Base-by-base conservation (phyloP, 495 filamentous ascomycete genomes). In the Annulohypoxylon stygium region DNA sequence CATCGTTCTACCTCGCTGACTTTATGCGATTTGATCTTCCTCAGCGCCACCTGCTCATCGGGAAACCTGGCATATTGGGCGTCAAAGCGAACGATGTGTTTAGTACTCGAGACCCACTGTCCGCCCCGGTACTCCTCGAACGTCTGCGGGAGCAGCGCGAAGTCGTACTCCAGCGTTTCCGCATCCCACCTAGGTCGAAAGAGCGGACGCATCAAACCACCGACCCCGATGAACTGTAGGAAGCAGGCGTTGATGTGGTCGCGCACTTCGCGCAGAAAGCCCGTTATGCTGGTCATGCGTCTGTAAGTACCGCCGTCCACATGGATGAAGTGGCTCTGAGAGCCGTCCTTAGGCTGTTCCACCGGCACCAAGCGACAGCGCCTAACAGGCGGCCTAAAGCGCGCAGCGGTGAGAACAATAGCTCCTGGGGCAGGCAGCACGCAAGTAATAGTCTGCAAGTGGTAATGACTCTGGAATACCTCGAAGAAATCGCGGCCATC, bases 51-150 rank as follows among this genome's bases (percentile, higher is more conserved):
- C 33, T 34, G 51, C 36, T 34, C 25, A 45, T 18, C 50, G n/a
- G 53, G 60, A 23, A 18, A 55, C n/a, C n/a, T 54, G 61, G 33
- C 23, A 53, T 16, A 53, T 23, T 64, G 67, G 1, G 10, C n/a
- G 2, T 75, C 63, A 53, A 75, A 75, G 45, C 63, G 45, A 3
- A 75, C 50, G 57, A 53, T 18, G 37, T 74, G 71, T 0, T 69
- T 43, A 0, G 67, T 70, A 37, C 57, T 74, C 0, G 58, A 51
- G 12, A 74, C 71, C 71, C 71, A 74, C n/a, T 30, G 57, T 9
- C 67, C 51, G 26, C 67, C 67, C 5, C 71, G 72, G 25, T 64
- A 75, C 59, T 75, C 72, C 45, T 70, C 72, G 59, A 70, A 75
- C 16, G 53, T 48, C 61, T 57, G 26, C 16, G 64, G 58, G 9